Evolutionary conservation across 1,139 yeast species (phyloP), one percentile per base, ranked within the genome.

Genomic region (Pichia inconspicua): DNA sequence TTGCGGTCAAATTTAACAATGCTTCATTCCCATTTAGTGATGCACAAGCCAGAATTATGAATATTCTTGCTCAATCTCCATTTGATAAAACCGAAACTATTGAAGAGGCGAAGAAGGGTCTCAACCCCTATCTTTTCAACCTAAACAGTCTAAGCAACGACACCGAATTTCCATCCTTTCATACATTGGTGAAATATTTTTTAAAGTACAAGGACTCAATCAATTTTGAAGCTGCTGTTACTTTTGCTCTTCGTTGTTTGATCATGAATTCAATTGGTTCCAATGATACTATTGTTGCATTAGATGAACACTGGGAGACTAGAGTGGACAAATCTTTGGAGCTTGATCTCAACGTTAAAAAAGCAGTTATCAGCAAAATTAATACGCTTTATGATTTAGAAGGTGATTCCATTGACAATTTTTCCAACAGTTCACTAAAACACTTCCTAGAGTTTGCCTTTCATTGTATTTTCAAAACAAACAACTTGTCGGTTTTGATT

Each of bases 71-170:
- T 66, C 87, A 11, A 67, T 78, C 17, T 59, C 49, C 71, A 28
- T 66, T 64, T 4, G 84, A 84, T 55, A 71, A 85, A 46, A 73
- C 87, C 1, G 96, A 88, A 55, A 59, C 64, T 1, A 69, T 82
- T 14, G 96, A 89, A 58, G 97, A 89, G 63, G 84, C 96, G 0
- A 65, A 66, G n/a, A 78, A 78, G 52, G 97, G 97, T 0, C 69
- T 92, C 30, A 82, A 87, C 60, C 97, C 97, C 0, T 78, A 85
- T 59, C 77, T 83, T 79, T 81, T 77, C 59, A 70, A 68, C 64
- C 61, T 15, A 58, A 67, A 5, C 60, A 63, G 10, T 15, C 12
- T 36, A 12, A 15, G 25, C 12, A 38, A 42, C 22, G 17, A 15
- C 1, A 17, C 31, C 11, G 50, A 55, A 36, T 68, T 70, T 41